Evolutionary conservation across 176 grass and related monocot species (phyloP).

Genomic region (Cenchrus fungigraminus): DNA sequence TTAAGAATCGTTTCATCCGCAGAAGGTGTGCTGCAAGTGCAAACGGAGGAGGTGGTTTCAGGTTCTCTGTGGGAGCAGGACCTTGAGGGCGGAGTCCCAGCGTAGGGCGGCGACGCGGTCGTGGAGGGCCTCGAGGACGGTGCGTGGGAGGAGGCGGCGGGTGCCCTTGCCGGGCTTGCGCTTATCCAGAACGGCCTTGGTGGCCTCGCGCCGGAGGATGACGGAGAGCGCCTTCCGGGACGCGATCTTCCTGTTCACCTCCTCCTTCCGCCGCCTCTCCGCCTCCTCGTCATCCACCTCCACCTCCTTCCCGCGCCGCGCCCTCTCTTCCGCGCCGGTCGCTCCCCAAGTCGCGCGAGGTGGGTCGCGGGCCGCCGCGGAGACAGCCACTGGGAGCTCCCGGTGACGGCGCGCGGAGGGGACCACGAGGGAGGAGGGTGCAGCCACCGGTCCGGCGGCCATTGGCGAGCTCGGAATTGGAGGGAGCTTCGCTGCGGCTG

Average conservation of each 20-base stretch:
- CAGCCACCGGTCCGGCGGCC: conserved; percentile 44
- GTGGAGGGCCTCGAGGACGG: conserved; percentile 90
- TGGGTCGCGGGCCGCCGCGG: conserved; percentile 30
- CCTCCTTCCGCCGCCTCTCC: conserved; percentile 66
- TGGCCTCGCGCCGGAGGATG: conserved; percentile 88
- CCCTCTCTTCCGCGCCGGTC: conserved; percentile 10
- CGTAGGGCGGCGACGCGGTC: conserved; percentile 74
- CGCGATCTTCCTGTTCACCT: conserved; percentile 85
- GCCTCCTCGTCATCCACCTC: conserved; percentile 15
- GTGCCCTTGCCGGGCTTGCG: conserved; percentile 71
- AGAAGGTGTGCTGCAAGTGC: background rate
- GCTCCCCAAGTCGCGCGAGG: background rate
- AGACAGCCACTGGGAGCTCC: background rate
- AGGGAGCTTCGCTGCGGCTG: background rate
- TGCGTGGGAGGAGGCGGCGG: conserved; percentile 79
- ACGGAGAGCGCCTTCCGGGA: conserved; percentile 85
- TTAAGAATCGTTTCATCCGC: background rate
- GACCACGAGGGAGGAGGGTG: background rate
- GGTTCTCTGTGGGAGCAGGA: background rate
- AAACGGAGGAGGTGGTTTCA: background rate
- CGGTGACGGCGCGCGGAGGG: background rate
- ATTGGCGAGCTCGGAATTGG: conserved; percentile 27
- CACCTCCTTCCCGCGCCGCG: conserved; percentile 20
- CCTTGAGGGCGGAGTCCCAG: conserved; percentile 94
- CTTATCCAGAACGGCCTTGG: conserved; percentile 90